A percentile compares a stretch with the other conserved stretches of the same genome.
These are phyloP conservation scores for Diaporthe nobilis DNA, from an alignment of 2,329 filamentous ascomycete genomes.

Conservation along the genomic window DNA sequence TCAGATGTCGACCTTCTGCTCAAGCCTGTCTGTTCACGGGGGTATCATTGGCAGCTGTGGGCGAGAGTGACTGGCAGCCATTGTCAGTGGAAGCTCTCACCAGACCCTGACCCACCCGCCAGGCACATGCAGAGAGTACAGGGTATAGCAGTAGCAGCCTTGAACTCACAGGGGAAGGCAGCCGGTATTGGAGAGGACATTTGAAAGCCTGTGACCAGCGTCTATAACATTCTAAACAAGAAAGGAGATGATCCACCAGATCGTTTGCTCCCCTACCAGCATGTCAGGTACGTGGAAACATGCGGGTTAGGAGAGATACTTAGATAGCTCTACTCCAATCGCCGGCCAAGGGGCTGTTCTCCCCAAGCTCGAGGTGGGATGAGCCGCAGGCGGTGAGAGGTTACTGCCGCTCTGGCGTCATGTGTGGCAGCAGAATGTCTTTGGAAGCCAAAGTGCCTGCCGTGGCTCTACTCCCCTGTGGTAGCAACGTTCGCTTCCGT, in stretches of 20 bases:
- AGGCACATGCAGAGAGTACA: not conserved
- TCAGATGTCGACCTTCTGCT: not conserved
- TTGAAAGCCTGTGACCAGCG: not conserved
- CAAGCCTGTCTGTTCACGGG: not conserved
- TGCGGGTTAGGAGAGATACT: not conserved
- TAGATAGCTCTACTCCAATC: conserved; percentile 5
- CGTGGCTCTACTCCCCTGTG: not conserved
- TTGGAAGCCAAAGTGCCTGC: conserved; percentile 6
- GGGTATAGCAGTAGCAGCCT: not conserved
- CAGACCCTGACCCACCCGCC: conserved; percentile 15
- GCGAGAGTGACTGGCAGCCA: conserved; percentile 20
- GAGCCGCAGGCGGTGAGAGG: conserved; percentile 20
- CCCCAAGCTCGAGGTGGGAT: conserved; percentile 28
- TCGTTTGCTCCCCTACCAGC: conserved; percentile 4
- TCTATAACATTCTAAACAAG: conserved; percentile 21
- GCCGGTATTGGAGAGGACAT: conserved; percentile 12
- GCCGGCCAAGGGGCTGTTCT: not conserved
- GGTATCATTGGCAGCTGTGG: not conserved
- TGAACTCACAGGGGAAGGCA: conserved; percentile 15
- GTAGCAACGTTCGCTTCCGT: not conserved
- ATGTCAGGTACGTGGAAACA: not conserved
- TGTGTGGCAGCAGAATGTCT: conserved; percentile 8
- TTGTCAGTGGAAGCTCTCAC: conserved; percentile 35
- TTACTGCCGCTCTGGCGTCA: conserved; percentile 30
- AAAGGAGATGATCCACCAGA: not conserved